A percentile compares a stretch with the other conserved stretches of the same genome.
Conservation (phyloP, 2,329 filamentous ascomycete genomes). For the Colletotrichum scovillei region DNA sequence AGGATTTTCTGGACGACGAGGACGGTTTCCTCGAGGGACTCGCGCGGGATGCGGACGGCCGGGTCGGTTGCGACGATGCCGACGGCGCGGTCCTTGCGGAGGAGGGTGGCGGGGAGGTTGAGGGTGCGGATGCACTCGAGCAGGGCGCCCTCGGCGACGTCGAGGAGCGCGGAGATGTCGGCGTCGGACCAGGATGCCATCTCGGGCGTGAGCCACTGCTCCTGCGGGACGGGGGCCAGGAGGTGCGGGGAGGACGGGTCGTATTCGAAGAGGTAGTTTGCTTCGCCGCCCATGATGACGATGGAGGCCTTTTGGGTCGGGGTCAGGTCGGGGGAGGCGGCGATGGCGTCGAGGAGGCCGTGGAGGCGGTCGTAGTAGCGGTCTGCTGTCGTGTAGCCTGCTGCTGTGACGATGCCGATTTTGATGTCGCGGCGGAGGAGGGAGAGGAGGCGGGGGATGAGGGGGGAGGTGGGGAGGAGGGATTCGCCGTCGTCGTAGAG, state of each 20-base stretch:
- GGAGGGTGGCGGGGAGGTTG: conserved; percentile 80
- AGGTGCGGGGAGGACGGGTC: conserved; percentile 72
- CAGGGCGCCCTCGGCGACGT: conserved; percentile 88
- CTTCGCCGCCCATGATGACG: conserved; percentile 94
- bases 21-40: conserved; percentile 95
- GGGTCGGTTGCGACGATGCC: conserved; percentile 77
- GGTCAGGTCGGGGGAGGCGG: conserved; percentile 67
- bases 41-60: conserved; percentile 78
- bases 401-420: conserved; percentile 96
- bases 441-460: conserved; percentile 49
- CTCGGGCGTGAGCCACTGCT: conserved; percentile 80
- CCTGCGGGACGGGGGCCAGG: conserved; percentile 73
- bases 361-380: conserved; percentile 89
- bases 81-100: conserved; percentile 90
- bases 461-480: conserved; percentile 35
- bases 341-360: conserved; percentile 86
- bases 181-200: conserved; percentile 82
- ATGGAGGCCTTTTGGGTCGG: conserved; percentile 79
- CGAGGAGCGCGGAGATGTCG: conserved; percentile 84
- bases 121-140: conserved; percentile 84
- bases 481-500: conserved; percentile 91
- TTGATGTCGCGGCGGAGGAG: conserved; percentile 83
- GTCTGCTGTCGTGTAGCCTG: conserved; percentile 89
- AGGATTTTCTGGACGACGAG: conserved; percentile 93
- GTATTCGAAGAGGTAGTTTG: conserved; percentile 93